phyloP scores from a whole-genome alignment of 2,329 filamentous ascomycete species.

The Huntiella decipiens region DNA sequence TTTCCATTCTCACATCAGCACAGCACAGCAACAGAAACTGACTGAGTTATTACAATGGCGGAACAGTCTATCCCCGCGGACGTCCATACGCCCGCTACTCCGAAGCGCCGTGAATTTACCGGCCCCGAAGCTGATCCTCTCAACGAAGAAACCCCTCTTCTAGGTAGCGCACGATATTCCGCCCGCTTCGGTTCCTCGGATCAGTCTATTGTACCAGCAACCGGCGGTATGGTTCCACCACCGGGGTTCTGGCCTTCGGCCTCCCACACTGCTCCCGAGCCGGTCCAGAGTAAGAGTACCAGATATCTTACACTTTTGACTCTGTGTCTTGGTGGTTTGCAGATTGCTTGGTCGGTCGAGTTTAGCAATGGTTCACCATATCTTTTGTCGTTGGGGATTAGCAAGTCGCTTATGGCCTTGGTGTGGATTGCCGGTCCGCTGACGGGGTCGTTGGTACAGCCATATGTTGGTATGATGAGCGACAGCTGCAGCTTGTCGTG shows the following conservation, averaged over 20 bases:
- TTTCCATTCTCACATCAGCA: no score
- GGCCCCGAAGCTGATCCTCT: slow-evolving; percentile 11
- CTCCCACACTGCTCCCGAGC: slow-evolving; percentile 13
- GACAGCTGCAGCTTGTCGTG: slow-evolving; percentile 56
- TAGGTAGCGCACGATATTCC: neutral
- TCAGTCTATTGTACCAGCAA: slow-evolving; percentile 16
- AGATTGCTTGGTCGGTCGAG: slow-evolving; percentile 92
- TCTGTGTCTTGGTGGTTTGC: slow-evolving; percentile 68
- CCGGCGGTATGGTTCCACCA: neutral
- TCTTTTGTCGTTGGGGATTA: slow-evolving; percentile 60
- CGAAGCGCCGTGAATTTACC: slow-evolving; percentile 3
- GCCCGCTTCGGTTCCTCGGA: slow-evolving; percentile 14
- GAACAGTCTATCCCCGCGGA: slow-evolving; percentile 1
- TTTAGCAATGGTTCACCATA: slow-evolving; percentile 82
- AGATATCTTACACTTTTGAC: slow-evolving; percentile 79
- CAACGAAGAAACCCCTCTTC: slow-evolving; percentile 12
- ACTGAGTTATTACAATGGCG: slow-evolving; percentile 1
- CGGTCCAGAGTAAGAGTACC: slow-evolving; percentile 50
- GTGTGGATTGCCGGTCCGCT: slow-evolving; percentile 69
- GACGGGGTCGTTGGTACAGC: slow-evolving; percentile 61
- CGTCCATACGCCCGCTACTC: slow-evolving; percentile 1
- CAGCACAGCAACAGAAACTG: no score
- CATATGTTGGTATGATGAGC: slow-evolving; percentile 64
- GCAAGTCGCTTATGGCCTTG: slow-evolving; percentile 63
- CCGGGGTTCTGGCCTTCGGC: neutral